Evolutionary conservation across 2,329 filamentous ascomycete species (phyloP).

Genomic region (Xylaria sp.): DNA sequence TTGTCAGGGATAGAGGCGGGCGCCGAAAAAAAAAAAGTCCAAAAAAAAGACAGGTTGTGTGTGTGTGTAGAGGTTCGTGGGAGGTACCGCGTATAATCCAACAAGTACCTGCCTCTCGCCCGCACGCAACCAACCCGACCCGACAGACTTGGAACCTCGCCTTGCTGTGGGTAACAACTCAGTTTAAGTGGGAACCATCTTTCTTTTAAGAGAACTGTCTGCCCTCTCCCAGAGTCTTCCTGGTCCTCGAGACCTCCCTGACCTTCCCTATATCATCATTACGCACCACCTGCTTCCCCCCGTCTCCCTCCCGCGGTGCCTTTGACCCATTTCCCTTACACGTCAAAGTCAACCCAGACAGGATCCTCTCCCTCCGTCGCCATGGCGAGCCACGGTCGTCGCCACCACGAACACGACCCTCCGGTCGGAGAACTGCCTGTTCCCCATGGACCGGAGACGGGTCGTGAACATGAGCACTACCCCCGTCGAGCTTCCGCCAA

Average conservation of each 20-base stretch:
- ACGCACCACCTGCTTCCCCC: neutral
- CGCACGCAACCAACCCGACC: too few relatives aligned
- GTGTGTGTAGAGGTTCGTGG: neutral
- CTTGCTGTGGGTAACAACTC: neutral
- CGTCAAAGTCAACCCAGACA: neutral
- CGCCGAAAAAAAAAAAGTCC: neutral
- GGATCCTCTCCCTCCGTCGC: neutral
- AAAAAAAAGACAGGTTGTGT: neutral
- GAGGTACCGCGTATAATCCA: neutral
- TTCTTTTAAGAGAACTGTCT: neutral
- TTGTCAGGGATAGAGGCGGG: neutral
- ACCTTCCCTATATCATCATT: neutral
- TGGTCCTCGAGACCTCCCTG: neutral
- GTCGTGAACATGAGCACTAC: slow-evolving; percentile 45
- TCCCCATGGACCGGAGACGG: slow-evolving; percentile 48
- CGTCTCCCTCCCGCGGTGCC: neutral
- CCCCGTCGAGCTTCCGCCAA: slow-evolving; percentile 34
- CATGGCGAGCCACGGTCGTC: slow-evolving; percentile 37
- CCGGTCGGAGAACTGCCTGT: slow-evolving; percentile 50
- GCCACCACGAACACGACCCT: slow-evolving; percentile 38
- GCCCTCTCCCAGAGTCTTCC: neutral
- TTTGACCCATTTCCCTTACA: slow-evolving; percentile 5
- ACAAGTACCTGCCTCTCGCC: too few relatives aligned
- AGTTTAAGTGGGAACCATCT: neutral
- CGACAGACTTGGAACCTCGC: neutral